Evolutionary conservation across 495 filamentous ascomycete genomes (phyloP), one percentile per base, ranked within the genome.

Genomic region (Aspergillus kassunensis): DNA sequence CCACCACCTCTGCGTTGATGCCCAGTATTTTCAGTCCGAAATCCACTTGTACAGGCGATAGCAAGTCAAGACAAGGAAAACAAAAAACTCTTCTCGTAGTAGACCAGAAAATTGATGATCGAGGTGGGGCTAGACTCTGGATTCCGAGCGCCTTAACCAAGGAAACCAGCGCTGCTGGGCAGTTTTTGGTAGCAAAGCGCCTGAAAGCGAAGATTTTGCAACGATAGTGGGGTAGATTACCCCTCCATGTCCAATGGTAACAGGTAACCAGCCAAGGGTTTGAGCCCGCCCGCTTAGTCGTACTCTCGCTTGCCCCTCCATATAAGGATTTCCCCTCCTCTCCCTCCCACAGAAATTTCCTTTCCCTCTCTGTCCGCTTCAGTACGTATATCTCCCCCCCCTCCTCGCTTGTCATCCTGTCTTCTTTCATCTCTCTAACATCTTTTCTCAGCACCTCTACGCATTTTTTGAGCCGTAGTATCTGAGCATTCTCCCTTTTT

Each of bases 221-320:
- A 49, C 46, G 53, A 35, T 44, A 45, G 59, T 59, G 57, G 62
- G 65, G 62, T 54, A 40, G 16, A 16, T 50, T 44, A 58, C 54
- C 55, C 58, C 49, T 59, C 49, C 20, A 51, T 54, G 59, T 48
- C 68, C 68, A 71, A 71, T 71, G 51, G 61, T 18, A 49, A 21
- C 18, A 13, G n/a, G 45, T 13, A 8, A 29, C 54, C 56, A 54
- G 51, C 50, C 59, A 60, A 74, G 69, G 71, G 71, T 66, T 74
- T 61, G 59, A 70, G 61, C 70, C 70, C 61, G 63, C 62, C 62
- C 59, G 66, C 64, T 63, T 58, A 65, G 63, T 73, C 67, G 69
- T 62, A 61, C 59, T 56, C 72, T 75, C 72, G 72, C 72, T 74
- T 76, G 71, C 73, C 71, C 73, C 71, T 74, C 71, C 71, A 76